Conservation (phyloP, 225 moss, liverwort and hornwort genomes). For the Polytrichum formosum region DNA sequence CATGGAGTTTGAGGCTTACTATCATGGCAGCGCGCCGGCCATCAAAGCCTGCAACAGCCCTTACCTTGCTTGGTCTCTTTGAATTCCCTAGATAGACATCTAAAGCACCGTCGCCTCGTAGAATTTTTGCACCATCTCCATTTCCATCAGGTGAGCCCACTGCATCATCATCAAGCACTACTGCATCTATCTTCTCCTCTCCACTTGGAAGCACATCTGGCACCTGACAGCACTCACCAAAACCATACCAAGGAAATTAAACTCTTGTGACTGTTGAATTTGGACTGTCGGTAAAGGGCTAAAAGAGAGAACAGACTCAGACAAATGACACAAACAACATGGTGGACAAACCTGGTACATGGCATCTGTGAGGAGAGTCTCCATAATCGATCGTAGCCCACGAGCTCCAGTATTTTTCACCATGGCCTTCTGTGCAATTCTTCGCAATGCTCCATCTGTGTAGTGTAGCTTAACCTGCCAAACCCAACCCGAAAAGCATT, state of each 20-base stretch:
- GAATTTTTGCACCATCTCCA: constrained; percentile 80
- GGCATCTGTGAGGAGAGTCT: constrained; percentile 88
- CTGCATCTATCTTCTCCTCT: constrained; percentile 81
- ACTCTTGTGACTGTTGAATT: background rate
- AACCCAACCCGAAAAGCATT: constrained; percentile 4
- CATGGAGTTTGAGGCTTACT: constrained; percentile 25
- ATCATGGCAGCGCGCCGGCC: constrained; percentile 39
- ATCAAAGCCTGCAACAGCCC: constrained; percentile 11
- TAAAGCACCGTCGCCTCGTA: constrained; percentile 79
- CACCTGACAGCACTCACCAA: constrained; percentile 37
- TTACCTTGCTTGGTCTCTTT: constrained; percentile 76
- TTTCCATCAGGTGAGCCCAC: constrained; percentile 69
- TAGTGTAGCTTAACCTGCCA: constrained; percentile 89
- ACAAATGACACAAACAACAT: background rate
- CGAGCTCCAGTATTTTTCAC: constrained; percentile 92
- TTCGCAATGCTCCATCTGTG: constrained; percentile 82
- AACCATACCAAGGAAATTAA: background rate
- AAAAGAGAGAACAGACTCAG: no score
- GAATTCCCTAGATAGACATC: constrained; percentile 48
- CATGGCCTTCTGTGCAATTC: constrained; percentile 90
- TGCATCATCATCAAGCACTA: constrained; percentile 84
- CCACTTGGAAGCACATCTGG: constrained; percentile 51
- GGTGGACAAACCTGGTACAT: constrained; percentile 79
- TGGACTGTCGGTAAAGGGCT: no score
- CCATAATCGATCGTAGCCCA: constrained; percentile 95